These are phyloP conservation scores for Ceratobasidium sp. DNA, from an alignment of 1,284 basidiomycete genomes.

Conservation along the genomic window DNA sequence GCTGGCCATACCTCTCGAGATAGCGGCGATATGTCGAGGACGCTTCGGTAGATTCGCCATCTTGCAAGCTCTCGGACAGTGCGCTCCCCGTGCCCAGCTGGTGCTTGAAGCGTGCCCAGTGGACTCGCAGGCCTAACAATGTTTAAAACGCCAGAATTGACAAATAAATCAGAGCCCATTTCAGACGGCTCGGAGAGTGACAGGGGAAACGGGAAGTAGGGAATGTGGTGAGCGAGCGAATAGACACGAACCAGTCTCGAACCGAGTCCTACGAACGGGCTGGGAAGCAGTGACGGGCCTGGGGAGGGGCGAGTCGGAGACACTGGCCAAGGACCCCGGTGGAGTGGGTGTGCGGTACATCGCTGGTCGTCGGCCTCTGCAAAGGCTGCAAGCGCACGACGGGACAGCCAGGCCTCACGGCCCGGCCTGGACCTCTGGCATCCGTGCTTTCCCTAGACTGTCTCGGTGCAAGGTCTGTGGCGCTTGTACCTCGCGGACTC, in stretches of 20 bases:
- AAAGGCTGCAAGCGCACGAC: background rate
- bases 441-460: no score
- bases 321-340: background rate
- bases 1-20: slow-evolving; percentile 29
- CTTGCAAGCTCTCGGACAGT: slow-evolving; percentile 56
- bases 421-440: no score
- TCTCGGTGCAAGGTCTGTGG: no score
- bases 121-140: slow-evolving; percentile 54
- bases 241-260: slow-evolving; percentile 10
- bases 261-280: slow-evolving; percentile 15
- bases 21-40: slow-evolving; percentile 39
- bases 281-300: slow-evolving; percentile 15
- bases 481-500: no score
- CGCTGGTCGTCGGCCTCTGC: slow-evolving; percentile 3
- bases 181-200: background rate
- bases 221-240: background rate
- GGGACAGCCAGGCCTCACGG: no score
- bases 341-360: slow-evolving; percentile 27
- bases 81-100: slow-evolving; percentile 61
- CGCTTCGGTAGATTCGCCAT: slow-evolving; percentile 24
- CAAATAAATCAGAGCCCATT: background rate
- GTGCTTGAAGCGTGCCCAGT: slow-evolving; percentile 62
- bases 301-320: slow-evolving; percentile 9
- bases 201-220: background rate
- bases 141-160: background rate